Evolutionary conservation across 257 asterid species (phyloP).

Genomic region (Henckelia pumila): DNA sequence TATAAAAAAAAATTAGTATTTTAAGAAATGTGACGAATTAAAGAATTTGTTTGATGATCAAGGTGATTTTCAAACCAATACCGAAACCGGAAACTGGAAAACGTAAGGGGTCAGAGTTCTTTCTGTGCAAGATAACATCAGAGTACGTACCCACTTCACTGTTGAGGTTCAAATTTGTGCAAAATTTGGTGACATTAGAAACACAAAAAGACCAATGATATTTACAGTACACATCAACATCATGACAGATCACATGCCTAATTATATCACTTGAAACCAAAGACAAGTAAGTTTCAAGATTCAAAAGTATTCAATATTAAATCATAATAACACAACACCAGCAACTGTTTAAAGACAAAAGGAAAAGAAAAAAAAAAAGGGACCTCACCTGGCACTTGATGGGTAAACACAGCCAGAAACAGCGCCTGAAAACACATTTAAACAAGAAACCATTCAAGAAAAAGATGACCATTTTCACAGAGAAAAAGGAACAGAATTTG

Average conservation of each 20-base stretch:
- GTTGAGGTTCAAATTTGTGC: no score
- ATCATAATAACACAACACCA: slow-evolving; percentile 14
- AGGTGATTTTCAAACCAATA: no score
- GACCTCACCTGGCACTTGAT: slow-evolving; percentile 43
- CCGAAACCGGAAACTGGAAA: no score
- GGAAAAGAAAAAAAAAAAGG: slow-evolving; percentile 12
- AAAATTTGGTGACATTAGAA: no score
- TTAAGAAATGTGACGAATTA: not conserved
- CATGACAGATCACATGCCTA: not conserved
- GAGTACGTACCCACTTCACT: no score
- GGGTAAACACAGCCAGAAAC: slow-evolving; percentile 47
- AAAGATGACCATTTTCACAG: not conserved
- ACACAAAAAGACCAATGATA: no score
- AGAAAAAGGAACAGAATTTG: not conserved
- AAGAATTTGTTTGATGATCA: no score
- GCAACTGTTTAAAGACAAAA: no score
- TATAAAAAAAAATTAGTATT: no score
- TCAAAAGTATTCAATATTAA: not conserved
- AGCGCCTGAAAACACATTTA: slow-evolving; percentile 26
- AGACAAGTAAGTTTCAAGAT: not conserved
- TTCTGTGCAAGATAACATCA: no score
- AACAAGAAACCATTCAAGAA: not conserved
- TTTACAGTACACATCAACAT: not conserved
- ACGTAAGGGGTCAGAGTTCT: no score
- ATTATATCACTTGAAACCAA: not conserved